Evolutionary conservation across 192 early-diverging fungal genomes (phyloP), one percentile per base, ranked within the genome.

Genomic region (Mortierella alpina): DNA sequence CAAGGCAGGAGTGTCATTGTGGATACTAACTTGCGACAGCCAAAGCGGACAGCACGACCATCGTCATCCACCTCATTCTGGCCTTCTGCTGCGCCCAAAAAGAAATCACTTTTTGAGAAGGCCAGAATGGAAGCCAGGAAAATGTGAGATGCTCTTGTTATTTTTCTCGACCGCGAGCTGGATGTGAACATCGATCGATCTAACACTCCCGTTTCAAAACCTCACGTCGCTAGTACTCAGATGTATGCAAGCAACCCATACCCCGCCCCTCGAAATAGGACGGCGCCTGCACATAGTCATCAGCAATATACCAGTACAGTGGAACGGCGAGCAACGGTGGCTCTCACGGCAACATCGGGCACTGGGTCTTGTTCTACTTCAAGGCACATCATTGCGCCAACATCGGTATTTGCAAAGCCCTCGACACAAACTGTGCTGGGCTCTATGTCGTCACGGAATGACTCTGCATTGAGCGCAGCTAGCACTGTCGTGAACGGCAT

Each of bases 91-190:
- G 59, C 65, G 20, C 65, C 77, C 5, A 80, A 72, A 31, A 80
- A 80, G 50, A 80, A 72, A 31, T 48, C 77, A 0, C 31, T 80
- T 18, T 80, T 80, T 48, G 77, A 80, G 42, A 80, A 80, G 46
- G 77, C 77, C 10, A 64, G 77, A 41, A 44, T 63, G n/a, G 70
- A 80, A 57, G 77, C 77, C 13, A 72, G 77, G 31, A 80, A 64
- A 59, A 72, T 80, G 77, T 80, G 72, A 53, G 44, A 11, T 12
- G 23, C 23, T 3, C 9, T 15, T 65, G 46, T 2, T 15, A 7
- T 5, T 9, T 51, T 10, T 12, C 4, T n/a, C 23, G 49, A 13
- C 10, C 20, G 42, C 1, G 54, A 67, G 17, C 6, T 45, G 7
- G n/a, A 56, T 45, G n/a, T 13, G 23, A 48, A 46, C 7, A 8